These are phyloP conservation scores for Cinnamomum chago DNA, from an alignment of 164 flowering plant species.

Conservation along the genomic window DNA sequence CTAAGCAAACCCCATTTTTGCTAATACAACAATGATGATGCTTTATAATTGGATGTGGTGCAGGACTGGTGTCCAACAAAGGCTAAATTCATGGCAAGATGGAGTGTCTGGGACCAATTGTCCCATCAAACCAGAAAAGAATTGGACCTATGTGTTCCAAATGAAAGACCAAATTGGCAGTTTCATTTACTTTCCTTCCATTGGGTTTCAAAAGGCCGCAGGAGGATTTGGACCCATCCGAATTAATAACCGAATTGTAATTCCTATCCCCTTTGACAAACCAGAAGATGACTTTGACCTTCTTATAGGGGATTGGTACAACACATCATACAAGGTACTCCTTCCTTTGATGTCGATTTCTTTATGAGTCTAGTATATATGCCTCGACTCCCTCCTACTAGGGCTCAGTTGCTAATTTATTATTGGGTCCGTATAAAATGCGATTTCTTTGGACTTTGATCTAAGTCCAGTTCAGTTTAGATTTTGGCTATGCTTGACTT, in stretches of 20 bases:
- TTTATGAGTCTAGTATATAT: too few species aligned
- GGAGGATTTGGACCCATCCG: conserved; percentile 74
- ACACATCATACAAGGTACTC: conserved; percentile 29
- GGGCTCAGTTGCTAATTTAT: too few species aligned
- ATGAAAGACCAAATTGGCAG: conserved; percentile 75
- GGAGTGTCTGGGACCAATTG: conserved; percentile 79
- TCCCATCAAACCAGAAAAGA: conserved; percentile 52
- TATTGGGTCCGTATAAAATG: too few species aligned
- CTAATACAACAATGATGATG: not conserved
- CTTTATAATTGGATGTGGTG: conserved; percentile 7
- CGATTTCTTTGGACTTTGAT: too few species aligned
- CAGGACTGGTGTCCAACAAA: conserved; percentile 73
- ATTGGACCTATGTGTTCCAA: conserved; percentile 67
- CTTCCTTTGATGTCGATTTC: not conserved
- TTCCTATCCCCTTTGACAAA: conserved; percentile 51
- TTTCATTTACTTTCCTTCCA: conserved; percentile 64
- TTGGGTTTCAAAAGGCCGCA: conserved; percentile 51
- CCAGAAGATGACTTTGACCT: conserved; percentile 63
- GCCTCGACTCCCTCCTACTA: too few species aligned
- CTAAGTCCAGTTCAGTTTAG: too few species aligned
- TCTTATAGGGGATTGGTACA: conserved; percentile 69
- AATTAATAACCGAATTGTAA: conserved; percentile 52
- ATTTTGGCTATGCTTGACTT: not conserved
- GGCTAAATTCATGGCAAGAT: conserved; percentile 79
- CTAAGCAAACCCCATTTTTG: too few species aligned